A percentile compares a stretch with the other conserved stretches of the same genome.
These are phyloP conservation scores for Rhynchosporium agropyri DNA, from an alignment of 2,329 filamentous ascomycete genomes.

Conservation along the genomic window DNA sequence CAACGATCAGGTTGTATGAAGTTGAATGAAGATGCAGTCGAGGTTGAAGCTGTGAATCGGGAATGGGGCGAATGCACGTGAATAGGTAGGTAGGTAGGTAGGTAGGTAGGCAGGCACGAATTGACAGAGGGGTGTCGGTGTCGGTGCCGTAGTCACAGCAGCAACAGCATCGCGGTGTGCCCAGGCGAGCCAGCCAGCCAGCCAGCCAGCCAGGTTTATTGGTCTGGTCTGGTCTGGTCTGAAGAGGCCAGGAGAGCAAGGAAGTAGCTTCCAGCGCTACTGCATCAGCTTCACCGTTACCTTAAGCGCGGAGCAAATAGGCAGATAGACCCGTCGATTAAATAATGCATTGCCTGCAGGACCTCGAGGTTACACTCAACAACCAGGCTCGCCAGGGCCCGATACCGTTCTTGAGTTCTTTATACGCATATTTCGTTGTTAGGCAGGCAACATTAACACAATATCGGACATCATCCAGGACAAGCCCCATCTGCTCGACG, in stretches of 20 bases:
- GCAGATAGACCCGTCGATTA: constrained; percentile 8
- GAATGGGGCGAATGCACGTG: background rate
- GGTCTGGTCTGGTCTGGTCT: background rate
- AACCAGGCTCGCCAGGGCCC: no score
- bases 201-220: background rate
- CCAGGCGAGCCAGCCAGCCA: background rate
- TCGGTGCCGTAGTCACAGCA: background rate
- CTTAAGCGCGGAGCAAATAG: constrained; percentile 2
- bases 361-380: no score
- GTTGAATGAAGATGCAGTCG: no score
- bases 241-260: background rate
- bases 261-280: background rate
- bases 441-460: no score
- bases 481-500: no score
- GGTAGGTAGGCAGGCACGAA: background rate
- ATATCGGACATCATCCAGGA: no score
- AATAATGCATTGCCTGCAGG: no score
- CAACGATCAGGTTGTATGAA: no score
- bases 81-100: background rate
- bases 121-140: background rate
- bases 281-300: no score
- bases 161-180: background rate
- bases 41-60: no score
- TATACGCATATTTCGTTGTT: no score
- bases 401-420: no score